Conservation (phyloP, 1,284 basidiomycete genomes). For the Golubevia sp. region DNA sequence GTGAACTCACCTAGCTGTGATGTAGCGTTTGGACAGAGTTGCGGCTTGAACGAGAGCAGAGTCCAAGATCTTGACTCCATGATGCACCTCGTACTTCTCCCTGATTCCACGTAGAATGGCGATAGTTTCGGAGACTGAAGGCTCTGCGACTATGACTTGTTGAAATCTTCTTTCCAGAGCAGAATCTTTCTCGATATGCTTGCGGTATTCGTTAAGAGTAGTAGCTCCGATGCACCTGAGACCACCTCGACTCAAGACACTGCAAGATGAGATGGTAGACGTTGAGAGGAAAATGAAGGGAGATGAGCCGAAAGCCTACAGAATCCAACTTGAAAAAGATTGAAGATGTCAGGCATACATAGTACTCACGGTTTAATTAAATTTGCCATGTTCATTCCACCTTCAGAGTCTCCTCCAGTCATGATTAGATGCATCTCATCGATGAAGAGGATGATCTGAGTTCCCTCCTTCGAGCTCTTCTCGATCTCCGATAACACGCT, state of each 20-base stretch:
- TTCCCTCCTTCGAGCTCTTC: conserved; percentile 81
- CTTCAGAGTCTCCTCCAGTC: conserved; percentile 46
- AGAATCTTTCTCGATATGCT: conserved; percentile 86
- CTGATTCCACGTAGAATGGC: conserved; percentile 88
- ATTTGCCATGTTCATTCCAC: conserved; percentile 58
- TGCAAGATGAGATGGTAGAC: background rate
- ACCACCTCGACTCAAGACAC: conserved; percentile 76
- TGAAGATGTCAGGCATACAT: background rate
- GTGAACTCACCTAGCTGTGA: conserved; percentile 64
- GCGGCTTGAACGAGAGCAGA: conserved; percentile 87
- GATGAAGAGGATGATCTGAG: conserved; percentile 88
- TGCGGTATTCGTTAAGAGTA: conserved; percentile 88
- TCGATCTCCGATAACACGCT: conserved; percentile 87
- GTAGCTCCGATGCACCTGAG: conserved; percentile 89
- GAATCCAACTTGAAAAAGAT: conserved; percentile 55
- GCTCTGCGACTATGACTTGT: conserved; percentile 91
- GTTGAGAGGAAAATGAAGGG: background rate
- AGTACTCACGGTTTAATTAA: conserved; percentile 47
- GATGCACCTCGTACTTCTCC: conserved; percentile 72
- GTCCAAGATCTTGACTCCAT: conserved; percentile 78
- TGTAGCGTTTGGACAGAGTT: conserved; percentile 89
- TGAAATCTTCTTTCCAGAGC: conserved; percentile 90
- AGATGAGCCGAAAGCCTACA: conserved; percentile 77
- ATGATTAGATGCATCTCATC: conserved; percentile 71
- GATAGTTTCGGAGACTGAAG: conserved; percentile 85